Evolutionary conservation across 306 rosid genomes (phyloP), one percentile per base, ranked within the genome.

Genomic region (Vicia villosa): DNA sequence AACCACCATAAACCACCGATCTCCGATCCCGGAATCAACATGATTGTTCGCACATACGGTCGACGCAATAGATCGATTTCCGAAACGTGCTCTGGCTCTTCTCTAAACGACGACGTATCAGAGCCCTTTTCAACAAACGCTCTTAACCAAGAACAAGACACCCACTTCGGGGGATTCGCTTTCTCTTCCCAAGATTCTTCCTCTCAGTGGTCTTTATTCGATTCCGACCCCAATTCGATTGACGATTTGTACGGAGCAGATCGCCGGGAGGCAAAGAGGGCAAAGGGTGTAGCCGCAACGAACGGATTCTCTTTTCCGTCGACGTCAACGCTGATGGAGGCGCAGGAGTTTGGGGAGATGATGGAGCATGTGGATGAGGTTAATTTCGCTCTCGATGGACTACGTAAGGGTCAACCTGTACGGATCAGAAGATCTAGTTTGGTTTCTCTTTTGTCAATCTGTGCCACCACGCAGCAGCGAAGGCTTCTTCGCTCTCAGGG

Each of bases 291-390:
- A 72, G 70, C 72, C 16, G 72, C 24, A 61, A 69, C 59, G 57
- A 74, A 28, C 16, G 68, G 73, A 26, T 36, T 77, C 34, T 76
- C 80, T 74, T 72, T 87, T 80, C 87, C 87, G 46, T 81, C 86
- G 59, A 90, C 97, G 3, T 88, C 98, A 68, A 92, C 96, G 54
- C 68, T 94, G 81, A 94, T 91, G 99, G 97, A 94, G 84, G 96
- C 99, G 42, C 97, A 94, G 89, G 97, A 94, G 80, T 94, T 94
- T 16, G 99, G 99, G 56, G 99, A 94, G 86, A 91, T 94, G 99
- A 94, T 94, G 99, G 99, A 94, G 88, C 99, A 94, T 3, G 88
- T 84, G 13, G 97, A 94, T 63, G 97, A 94, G 49, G 99, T 95
- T 26, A 95, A 95, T 87, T 95, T 95, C 24, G 95, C 99, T 2